Evolutionary conservation across 2,329 filamentous ascomycete genomes (phyloP).

Genomic region (Neocatenulostroma microsporum): DNA sequence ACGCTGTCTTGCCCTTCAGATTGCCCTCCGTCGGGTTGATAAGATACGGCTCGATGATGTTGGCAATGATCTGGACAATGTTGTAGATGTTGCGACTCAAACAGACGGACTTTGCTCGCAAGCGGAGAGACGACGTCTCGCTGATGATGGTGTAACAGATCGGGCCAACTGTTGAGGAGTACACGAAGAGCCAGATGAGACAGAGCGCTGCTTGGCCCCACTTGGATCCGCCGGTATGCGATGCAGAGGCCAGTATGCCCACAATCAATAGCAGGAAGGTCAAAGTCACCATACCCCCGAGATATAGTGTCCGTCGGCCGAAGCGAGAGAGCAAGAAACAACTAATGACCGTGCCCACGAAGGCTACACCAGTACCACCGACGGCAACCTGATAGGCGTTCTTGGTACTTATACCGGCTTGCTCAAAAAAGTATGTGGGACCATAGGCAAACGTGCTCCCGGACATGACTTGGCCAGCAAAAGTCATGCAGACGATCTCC

Average conservation of each 20-base stretch:
- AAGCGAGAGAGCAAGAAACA: conserved; percentile 27
- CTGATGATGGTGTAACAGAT: conserved; percentile 22
- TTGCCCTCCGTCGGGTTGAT: conserved; percentile 28
- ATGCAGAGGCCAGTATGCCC: conserved; percentile 21
- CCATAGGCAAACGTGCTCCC: conserved; percentile 54
- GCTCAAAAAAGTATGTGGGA: conserved; percentile 37
- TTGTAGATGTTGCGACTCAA: conserved; percentile 21
- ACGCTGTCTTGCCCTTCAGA: conserved; percentile 38
- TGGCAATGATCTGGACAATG: conserved; percentile 9
- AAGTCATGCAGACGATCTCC: conserved; percentile 22
- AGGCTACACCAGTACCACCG: conserved; percentile 17
- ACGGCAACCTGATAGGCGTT: conserved; percentile 32
- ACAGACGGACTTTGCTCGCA: conserved; percentile 19
- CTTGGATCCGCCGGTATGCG: background rate
- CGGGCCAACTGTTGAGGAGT: conserved; percentile 19
- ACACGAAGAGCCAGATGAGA: conserved; percentile 39
- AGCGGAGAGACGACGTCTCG: conserved; percentile 20
- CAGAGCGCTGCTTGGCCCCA: conserved; percentile 38
- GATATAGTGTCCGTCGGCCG: conserved; percentile 35
- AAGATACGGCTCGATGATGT: conserved; percentile 9
- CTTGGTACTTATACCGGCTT: conserved; percentile 28
- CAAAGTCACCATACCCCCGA: conserved; percentile 25
- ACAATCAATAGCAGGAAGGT: conserved; percentile 24
- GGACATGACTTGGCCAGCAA: conserved; percentile 44
- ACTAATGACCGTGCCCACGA: conserved; percentile 17